Conservation (phyloP, 2,329 filamentous ascomycete genomes). For the Aspergillus neotritici region DNA sequence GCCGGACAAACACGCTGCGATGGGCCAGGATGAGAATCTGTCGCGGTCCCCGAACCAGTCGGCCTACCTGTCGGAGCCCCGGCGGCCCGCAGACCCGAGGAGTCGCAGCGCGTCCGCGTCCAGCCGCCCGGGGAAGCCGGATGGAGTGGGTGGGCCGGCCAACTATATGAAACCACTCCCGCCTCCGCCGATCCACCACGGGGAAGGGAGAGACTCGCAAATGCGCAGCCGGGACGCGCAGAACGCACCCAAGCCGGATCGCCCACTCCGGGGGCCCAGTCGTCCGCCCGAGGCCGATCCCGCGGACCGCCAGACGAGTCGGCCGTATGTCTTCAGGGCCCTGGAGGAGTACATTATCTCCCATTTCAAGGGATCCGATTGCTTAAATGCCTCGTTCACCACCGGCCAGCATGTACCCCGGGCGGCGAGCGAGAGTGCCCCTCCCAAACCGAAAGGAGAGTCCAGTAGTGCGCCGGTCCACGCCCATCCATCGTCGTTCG, state of each 20-base stretch:
- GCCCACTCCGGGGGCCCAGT: conserved; percentile 13
- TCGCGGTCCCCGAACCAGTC: conserved; percentile 8
- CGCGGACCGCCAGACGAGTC: conserved; percentile 34
- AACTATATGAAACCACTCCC: conserved; percentile 15
- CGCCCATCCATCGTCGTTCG: conserved; percentile 48
- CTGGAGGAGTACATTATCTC: conserved; percentile 71
- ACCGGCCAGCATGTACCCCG: conserved; percentile 44
- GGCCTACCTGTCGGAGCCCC: conserved; percentile 16
- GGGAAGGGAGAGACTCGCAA: conserved; percentile 17
- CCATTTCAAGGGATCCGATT: conserved; percentile 64
- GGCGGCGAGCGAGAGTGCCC: conserved; percentile 42
- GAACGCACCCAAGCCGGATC: conserved; percentile 16
- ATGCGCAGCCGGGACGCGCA: conserved; percentile 24
- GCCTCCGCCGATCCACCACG: conserved; percentile 7
- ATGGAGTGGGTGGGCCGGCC: conserved; percentile 12
- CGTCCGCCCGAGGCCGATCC: conserved; percentile 18
- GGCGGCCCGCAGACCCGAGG: conserved; percentile 13
- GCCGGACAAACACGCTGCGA: conserved; percentile 4
- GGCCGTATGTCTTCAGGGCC: conserved; percentile 60
- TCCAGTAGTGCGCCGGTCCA: conserved; percentile 26
- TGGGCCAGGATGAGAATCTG: conserved; percentile 11
- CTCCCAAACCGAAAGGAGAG: conserved; percentile 27
- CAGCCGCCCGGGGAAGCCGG: conserved; percentile 14
- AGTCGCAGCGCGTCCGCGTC: conserved; percentile 26
- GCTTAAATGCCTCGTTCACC: conserved; percentile 71